Conservation (phyloP, 2,329 filamentous ascomycete genomes). For the Grosmannia huntii region DNA sequence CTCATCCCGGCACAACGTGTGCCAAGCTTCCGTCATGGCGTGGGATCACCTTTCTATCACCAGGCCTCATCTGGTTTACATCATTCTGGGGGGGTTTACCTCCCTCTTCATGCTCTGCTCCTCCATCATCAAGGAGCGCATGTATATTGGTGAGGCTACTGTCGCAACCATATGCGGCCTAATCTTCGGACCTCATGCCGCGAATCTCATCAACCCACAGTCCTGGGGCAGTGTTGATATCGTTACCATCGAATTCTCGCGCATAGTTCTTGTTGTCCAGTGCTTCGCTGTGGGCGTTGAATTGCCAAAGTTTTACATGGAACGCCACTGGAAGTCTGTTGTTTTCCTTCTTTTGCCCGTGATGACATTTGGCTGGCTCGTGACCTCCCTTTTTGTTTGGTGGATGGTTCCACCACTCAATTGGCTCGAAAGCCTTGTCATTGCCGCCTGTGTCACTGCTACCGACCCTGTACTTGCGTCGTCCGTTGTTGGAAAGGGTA, state of each 20-base stretch:
- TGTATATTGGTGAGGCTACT: constrained; percentile 97
- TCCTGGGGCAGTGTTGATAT: constrained; percentile 77
- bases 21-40: constrained; percentile 39
- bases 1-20: not conserved
- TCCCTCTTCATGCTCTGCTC: constrained; percentile 97
- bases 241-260: constrained; percentile 78
- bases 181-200: constrained; percentile 77
- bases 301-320: constrained; percentile 91
- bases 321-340: constrained; percentile 91
- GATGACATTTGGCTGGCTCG: constrained; percentile 93
- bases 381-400: constrained; percentile 91
- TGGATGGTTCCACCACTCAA: constrained; percentile 67
- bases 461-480: constrained; percentile 95
- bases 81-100: constrained; percentile 96
- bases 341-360: constrained; percentile 78
- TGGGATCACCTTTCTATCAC: constrained; percentile 79
- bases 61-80: constrained; percentile 93
- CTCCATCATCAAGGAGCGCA: constrained; percentile 91
- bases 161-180: constrained; percentile 81
- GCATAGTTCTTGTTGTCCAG: constrained; percentile 81
- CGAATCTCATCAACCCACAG: constrained; percentile 63
- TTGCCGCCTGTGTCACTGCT: constrained; percentile 89
- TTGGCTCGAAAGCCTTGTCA: constrained; percentile 81
- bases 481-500: constrained; percentile 96
- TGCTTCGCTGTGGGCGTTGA: constrained; percentile 88